phyloP scores from a whole-genome alignment of 2,329 filamentous ascomycete species.

The Cladosporium oxysporum region DNA sequence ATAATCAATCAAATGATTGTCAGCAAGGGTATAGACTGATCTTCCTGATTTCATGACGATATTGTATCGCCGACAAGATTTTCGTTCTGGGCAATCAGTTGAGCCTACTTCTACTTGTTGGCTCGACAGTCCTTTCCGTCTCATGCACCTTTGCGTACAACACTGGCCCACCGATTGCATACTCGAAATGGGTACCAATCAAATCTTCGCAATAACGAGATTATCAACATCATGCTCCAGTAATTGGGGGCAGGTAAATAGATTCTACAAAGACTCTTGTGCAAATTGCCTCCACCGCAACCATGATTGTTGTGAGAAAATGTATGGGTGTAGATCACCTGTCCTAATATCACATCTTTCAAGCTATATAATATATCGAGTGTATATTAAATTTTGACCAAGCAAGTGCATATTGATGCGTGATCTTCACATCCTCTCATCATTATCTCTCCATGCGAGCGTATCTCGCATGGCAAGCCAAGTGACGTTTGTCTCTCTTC shows the following conservation, averaged over 20 bases:
- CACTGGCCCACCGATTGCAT: neutral
- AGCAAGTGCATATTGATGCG: neutral
- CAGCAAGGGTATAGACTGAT: neutral
- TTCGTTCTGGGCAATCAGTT: neutral
- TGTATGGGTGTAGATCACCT: neutral
- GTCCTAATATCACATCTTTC: neutral
- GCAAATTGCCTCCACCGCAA: neutral
- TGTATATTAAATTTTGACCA: too few relatives aligned
- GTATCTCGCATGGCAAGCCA: neutral
- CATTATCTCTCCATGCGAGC: neutral
- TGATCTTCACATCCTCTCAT: neutral
- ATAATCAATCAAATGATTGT: neutral
- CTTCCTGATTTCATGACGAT: neutral
- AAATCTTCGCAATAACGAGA: neutral
- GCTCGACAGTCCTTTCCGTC: neutral
- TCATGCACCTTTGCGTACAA: neutral
- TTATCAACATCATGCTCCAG: neutral
- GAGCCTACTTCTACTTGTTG: neutral
- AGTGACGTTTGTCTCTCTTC: constrained; percentile 7
- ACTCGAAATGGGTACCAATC: neutral
- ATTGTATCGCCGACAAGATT: neutral
- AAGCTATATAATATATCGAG: too few relatives aligned
- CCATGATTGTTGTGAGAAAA: neutral
- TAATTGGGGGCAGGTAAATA: neutral
- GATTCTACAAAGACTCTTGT: neutral